Base-by-base conservation (phyloP, 2,329 filamentous ascomycete genomes). In the Apiospora aurea region DNA sequence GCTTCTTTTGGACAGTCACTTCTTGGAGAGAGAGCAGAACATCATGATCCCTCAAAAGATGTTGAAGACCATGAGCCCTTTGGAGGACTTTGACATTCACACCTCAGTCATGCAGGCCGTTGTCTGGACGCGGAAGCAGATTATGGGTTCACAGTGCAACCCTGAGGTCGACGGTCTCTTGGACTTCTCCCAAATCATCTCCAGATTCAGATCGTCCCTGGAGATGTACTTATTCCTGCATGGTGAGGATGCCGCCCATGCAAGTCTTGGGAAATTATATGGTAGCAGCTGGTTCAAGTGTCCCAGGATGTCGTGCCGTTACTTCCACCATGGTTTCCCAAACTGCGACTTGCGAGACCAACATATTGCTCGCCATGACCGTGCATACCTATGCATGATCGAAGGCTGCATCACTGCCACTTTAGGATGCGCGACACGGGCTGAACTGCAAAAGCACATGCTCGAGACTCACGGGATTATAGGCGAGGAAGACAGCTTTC, bases 281-380 rank as follows among this genome's bases (percentile, higher is more conserved):
- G 84, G 85, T 6, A 44, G 73, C 4, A 80, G 79, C 11, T 66
- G 78, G 13, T 86, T 79, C 79, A 86, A 86, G 71, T 86, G 85
- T 74, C 72, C 76, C 2, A 80, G 79, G n/a, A 77, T 82, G 13
- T 81, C 76, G 2, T 86, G 85, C 75, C 77, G 76, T 14, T 84
- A 80, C 76, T 87, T 86, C 74, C 79, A 84, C 64, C 77, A 83
- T 53, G 85, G 85, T 0, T 86, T 85, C 75, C 75, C 76, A 8
- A 77, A 75, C 11, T 61, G 74, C 1, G 74, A 76, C 13, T 74
- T 74, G 0, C 78, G 80, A 8, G 80, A 85, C 0, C 71, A 73
- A 4, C 85, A 87, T 72, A 71, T 79, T 13, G 76, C 78, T 64
- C 77, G 81, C 4, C 85, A 87, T 71, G 80, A 82, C 26, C 78